These are phyloP conservation scores for Pseudogymnoascus pannorum DNA, from an alignment of 2,329 filamentous ascomycete species.

Conservation along the genomic window DNA sequence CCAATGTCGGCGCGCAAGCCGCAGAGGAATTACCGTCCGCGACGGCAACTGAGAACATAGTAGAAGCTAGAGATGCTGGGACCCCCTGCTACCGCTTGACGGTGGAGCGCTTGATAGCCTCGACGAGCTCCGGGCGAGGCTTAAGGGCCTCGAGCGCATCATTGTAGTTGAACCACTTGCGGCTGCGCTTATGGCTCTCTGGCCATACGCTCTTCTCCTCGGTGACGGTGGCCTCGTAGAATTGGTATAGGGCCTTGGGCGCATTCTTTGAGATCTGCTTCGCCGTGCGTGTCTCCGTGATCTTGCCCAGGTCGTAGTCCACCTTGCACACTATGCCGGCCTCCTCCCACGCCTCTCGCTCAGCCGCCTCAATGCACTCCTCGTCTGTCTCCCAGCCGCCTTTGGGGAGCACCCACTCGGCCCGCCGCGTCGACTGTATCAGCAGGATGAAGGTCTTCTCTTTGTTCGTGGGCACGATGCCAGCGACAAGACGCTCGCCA, in stretches of 20 bases:
- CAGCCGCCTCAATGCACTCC: constrained; percentile 73
- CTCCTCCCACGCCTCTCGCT: constrained; percentile 96
- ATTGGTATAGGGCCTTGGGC: constrained; percentile 62
- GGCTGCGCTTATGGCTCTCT: constrained; percentile 82
- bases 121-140: constrained; percentile 75
- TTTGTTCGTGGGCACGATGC: constrained; percentile 79
- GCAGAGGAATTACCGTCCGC: background rate
- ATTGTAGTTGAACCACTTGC: constrained; percentile 81
- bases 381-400: constrained; percentile 97
- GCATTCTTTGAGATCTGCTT: constrained; percentile 61
- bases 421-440: constrained; percentile 84
- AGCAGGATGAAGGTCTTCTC: constrained; percentile 79
- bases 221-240: constrained; percentile 82
- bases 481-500: constrained; percentile 91
- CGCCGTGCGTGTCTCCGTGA: constrained; percentile 74
- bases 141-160: constrained; percentile 74
- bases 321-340: constrained; percentile 84
- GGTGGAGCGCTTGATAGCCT: constrained; percentile 70
- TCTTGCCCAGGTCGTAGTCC: constrained; percentile 77
- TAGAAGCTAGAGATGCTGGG: constrained; percentile 25
- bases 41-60: background rate
- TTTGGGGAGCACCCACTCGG: constrained; percentile 88
- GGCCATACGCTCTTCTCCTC: constrained; percentile 86
- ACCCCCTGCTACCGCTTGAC: constrained; percentile 32
- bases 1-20: background rate